phyloP scores from a whole-genome alignment of 768 basidiomycete species.

The Termitomyces sp. region DNA sequence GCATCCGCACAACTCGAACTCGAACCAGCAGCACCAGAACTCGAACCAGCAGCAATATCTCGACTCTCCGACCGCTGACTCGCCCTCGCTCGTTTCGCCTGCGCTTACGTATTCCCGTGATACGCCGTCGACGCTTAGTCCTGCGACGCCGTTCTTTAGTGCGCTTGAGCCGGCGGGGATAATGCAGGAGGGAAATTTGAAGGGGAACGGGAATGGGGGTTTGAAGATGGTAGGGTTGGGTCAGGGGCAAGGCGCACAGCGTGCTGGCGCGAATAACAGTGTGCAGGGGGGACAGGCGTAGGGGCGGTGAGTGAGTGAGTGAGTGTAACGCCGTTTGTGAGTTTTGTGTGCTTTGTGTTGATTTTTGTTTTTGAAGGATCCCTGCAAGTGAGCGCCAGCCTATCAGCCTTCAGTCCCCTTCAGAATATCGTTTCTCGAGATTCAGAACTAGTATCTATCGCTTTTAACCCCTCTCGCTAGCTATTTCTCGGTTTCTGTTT shows the following conservation, averaged over 20 bases:
- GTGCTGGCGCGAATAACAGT: too few relatives aligned
- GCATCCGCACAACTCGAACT: too few relatives aligned
- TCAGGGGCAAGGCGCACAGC: background rate
- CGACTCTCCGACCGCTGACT: conserved; percentile 15
- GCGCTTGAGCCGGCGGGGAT: conserved; percentile 52
- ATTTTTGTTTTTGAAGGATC: background rate
- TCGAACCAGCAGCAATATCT: background rate
- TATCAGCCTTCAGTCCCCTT: background rate
- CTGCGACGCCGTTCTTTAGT: conserved; percentile 68
- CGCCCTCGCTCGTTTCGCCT: conserved; percentile 60
- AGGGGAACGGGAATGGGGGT: background rate
- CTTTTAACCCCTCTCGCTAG: background rate
- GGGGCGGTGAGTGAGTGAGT: background rate
- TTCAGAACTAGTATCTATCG: background rate
- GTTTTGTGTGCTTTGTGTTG: background rate
- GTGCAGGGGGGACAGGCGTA: background rate
- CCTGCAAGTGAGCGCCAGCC: background rate
- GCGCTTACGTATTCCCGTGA: conserved; percentile 64
- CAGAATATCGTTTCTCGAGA: background rate
- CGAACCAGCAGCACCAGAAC: background rate
- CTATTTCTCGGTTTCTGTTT: background rate
- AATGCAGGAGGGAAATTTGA: background rate
- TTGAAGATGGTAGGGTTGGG: background rate
- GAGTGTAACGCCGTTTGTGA: background rate
- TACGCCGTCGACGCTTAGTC: conserved; percentile 63